Evolutionary conservation across 2,329 filamentous ascomycete genomes (phyloP).

Genomic region (Escovopsis sp.): DNA sequence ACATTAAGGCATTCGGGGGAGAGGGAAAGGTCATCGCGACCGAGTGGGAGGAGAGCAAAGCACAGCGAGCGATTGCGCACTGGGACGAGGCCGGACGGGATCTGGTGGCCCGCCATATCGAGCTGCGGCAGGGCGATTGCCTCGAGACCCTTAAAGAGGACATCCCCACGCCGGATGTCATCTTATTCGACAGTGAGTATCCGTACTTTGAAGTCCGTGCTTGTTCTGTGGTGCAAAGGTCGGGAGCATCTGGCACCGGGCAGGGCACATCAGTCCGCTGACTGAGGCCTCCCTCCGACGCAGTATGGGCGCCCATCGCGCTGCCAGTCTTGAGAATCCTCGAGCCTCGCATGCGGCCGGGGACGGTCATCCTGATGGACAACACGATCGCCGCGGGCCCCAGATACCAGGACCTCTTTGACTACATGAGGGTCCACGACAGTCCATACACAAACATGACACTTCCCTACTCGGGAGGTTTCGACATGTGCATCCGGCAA

Average conservation of each 20-base stretch:
- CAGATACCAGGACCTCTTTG: slow-evolving; percentile 32
- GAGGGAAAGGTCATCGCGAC: slow-evolving; percentile 37
- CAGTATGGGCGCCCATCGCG: slow-evolving; percentile 41
- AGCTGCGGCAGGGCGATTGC: slow-evolving; percentile 42
- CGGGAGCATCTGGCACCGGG: neutral
- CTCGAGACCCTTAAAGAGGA: slow-evolving; percentile 31
- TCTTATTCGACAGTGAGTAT: slow-evolving; percentile 39
- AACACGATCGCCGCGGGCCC: slow-evolving; percentile 26
- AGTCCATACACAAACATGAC: slow-evolving; percentile 32
- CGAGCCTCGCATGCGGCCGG: slow-evolving; percentile 27
- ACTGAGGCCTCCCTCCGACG: too few species aligned
- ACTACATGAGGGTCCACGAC: slow-evolving; percentile 26
- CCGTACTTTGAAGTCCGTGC: neutral
- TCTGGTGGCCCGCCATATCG: slow-evolving; percentile 34
- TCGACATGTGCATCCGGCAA: slow-evolving; percentile 9
- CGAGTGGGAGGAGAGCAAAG: slow-evolving; percentile 43
- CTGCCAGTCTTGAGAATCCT: slow-evolving; percentile 35
- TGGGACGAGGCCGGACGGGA: slow-evolving; percentile 35
- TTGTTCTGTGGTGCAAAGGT: too few species aligned
- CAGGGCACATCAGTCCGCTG: too few species aligned
- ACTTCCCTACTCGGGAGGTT: slow-evolving; percentile 16
- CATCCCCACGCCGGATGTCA: slow-evolving; percentile 21
- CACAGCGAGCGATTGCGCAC: slow-evolving; percentile 32
- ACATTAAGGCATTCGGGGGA: slow-evolving; percentile 13
- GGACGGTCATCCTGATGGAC: slow-evolving; percentile 34